Percentiles rank a stretch among this genome's conserved stretches.
phyloP scores from a whole-genome alignment of 2,329 filamentous ascomycete species.

The Cytospora piceicola region DNA sequence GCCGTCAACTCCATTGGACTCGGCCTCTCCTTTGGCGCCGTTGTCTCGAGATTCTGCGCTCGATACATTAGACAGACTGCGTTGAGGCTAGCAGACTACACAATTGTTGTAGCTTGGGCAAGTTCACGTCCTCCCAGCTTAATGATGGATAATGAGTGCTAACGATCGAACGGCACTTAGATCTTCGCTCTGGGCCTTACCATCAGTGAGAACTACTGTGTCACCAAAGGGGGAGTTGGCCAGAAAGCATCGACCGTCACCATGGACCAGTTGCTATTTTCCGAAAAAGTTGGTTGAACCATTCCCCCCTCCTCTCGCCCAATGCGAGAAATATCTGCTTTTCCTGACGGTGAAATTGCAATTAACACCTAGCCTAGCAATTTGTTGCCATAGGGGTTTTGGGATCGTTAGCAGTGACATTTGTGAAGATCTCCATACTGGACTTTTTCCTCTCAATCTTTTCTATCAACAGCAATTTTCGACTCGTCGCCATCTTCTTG shows the following conservation, averaged over 20 bases:
- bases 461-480: background rate
- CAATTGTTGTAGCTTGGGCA: background rate
- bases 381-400: background rate
- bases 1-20: background rate
- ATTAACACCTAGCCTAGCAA: background rate
- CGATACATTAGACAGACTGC: background rate
- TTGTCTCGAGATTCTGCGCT: background rate
- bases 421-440: background rate
- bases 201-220: background rate
- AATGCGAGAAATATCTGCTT: no score
- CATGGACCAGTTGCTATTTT: background rate
- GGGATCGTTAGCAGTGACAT: background rate
- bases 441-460: background rate
- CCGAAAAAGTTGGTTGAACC: background rate
- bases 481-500: background rate
- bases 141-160: background rate
- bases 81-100: background rate
- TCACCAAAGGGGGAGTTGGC: background rate
- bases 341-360: background rate
- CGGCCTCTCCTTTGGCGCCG: background rate
- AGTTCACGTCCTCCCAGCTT: background rate
- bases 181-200: background rate
- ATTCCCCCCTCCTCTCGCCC: no score
- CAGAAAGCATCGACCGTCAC: background rate
- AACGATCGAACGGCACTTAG: background rate